Conservation (phyloP, 805 yeast species). For the Wickerhamomyces silvicola region DNA sequence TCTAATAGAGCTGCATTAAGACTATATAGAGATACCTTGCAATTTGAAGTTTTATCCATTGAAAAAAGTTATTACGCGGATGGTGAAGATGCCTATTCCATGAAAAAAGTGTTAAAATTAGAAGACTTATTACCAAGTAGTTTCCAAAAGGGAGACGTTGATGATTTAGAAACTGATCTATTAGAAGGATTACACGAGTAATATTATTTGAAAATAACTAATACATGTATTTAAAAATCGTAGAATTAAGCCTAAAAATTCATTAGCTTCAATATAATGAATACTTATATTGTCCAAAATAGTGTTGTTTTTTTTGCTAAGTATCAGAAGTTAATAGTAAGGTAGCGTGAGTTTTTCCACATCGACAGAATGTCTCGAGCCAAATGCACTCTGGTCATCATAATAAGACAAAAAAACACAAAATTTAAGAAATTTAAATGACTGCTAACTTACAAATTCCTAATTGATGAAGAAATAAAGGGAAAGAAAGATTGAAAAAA, state of each 20-base stretch:
- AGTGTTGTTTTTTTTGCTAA: not conserved
- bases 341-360: constrained; percentile 99
- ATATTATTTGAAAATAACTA: not conserved
- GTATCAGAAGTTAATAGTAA: constrained; percentile 59
- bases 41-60: constrained; percentile 74
- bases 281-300: constrained; percentile 3
- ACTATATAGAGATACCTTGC: constrained; percentile 77
- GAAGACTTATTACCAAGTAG: constrained; percentile 57
- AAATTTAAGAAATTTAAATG: no score
- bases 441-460: no score
- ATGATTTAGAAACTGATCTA: constrained; percentile 48
- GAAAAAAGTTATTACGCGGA: constrained; percentile 92
- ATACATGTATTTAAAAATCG: not conserved
- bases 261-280: constrained; percentile 6
- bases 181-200: constrained; percentile 28
- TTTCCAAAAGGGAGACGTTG: constrained; percentile 44
- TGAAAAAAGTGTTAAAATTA: constrained; percentile 64
- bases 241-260: constrained; percentile 2
- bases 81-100: constrained; percentile 95
- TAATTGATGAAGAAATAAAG: no score
- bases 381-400: constrained; percentile 84
- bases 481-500: no score
- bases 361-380: constrained; percentile 96
- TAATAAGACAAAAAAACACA: constrained; percentile 2
- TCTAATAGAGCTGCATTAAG: constrained; percentile 92